Evolutionary conservation across 1,139 yeast species (phyloP), one percentile per base, ranked within the genome.

Genomic region (Pichia norvegensis): DNA sequence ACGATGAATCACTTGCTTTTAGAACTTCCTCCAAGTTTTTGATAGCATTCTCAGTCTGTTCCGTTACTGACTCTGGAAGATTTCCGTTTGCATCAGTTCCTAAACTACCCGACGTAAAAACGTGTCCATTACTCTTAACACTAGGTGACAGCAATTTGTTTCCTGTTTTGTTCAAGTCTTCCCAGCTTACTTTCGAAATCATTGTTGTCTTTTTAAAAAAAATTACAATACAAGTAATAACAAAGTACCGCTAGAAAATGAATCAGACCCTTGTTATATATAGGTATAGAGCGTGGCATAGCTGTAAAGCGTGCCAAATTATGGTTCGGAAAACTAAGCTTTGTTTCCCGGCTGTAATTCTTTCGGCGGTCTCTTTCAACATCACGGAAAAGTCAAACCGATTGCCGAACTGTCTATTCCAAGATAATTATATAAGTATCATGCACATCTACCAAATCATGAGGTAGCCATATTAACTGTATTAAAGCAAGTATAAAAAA

Each of bases 41-140:
- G 46, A 73, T 67, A 23, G 77, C 76, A 48, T 62, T 55, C 51
- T 63, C 64, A 16, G 77, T 68, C 59, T 75, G 80, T 41, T 49
- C 49, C 5, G 39, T 29, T 17, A 47, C 48, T 35, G 44, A 38
- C 38, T 49, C 47, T 4, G 54, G 45, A 11, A 48, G 25, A 0
- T 46, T 38, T 21, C 54, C 54, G 20, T 46, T 37, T 20, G 65
- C 62, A 48, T 67, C 68, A 10, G 55, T 49, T 41, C 76, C 77
- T 31, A 66, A 59, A 46, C 65, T 62, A 29, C 76, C 76, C 10
- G 62, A 49, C 5, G 81, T 73, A 65, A 71, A 76, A 36, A 76
- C 78, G 44, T 71, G 67, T 5, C 76, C 77, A 49, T 73, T 72
- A 56, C 70, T 66, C 44, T 65, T 67, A 56, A 67, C 69, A 9